Evolutionary conservation across 495 filamentous ascomycete species (phyloP).

Genomic region (Aspergillus kassunensis): DNA sequence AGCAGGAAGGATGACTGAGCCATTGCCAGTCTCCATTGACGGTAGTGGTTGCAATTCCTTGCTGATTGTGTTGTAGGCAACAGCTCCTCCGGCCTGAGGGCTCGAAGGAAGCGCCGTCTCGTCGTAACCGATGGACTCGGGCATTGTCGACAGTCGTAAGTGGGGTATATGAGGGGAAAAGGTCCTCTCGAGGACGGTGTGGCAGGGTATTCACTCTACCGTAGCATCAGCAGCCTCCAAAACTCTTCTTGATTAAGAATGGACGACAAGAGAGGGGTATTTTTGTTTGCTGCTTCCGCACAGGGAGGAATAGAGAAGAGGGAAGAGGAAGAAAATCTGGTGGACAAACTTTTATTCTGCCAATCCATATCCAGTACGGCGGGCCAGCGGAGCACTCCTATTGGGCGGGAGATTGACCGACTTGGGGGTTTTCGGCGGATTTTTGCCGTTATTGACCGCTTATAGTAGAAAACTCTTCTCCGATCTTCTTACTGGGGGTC

Average conservation of each 20-base stretch:
- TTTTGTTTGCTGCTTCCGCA: constrained; percentile 28
- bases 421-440: constrained; percentile 12
- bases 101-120: constrained; percentile 34
- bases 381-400: constrained; percentile 21
- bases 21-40: constrained; percentile 31
- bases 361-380: constrained; percentile 28
- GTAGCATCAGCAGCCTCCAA: constrained; percentile 43
- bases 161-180: constrained; percentile 30
- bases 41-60: constrained; percentile 32
- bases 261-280: constrained; percentile 21
- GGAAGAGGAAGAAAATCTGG: constrained; percentile 14
- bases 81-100: constrained; percentile 33
- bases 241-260: constrained; percentile 17
- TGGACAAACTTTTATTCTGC: constrained; percentile 16
- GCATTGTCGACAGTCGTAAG: constrained; percentile 27
- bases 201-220: constrained; percentile 36
- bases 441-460: constrained; percentile 23
- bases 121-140: constrained; percentile 28
- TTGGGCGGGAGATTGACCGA: constrained; percentile 28
- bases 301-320: constrained; percentile 26
- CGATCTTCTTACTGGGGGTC: not conserved
- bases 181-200: constrained; percentile 45
- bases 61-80: constrained; percentile 29
- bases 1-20: constrained; percentile 49
- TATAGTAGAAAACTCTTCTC: constrained; percentile 6